These are phyloP conservation scores for Hygrophorus russula DNA, from an alignment of 768 basidiomycete species.

Conservation along the genomic window DNA sequence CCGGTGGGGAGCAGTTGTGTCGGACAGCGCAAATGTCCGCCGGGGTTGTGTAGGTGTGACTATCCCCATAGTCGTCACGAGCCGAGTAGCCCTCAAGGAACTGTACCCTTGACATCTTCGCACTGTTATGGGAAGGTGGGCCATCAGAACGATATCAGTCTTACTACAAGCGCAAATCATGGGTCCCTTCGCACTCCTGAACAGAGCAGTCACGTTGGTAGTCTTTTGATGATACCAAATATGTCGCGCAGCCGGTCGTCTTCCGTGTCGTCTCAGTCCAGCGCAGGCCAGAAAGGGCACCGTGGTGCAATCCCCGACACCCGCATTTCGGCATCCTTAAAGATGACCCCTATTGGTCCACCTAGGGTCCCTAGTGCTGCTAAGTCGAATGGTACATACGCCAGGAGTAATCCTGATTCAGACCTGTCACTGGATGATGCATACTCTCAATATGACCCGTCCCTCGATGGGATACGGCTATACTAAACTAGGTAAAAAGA, in stretches of 20 bases:
- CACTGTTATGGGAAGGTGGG: too few species aligned
- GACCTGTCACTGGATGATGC: constrained; percentile 4
- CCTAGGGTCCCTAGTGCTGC: too few species aligned
- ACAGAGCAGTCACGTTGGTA: neutral
- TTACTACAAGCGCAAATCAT: neutral
- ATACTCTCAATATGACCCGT: constrained; percentile 4
- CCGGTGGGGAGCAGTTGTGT: neutral
- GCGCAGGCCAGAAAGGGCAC: neutral
- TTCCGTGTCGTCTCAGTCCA: constrained; percentile 3
- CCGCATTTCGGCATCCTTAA: too few species aligned
- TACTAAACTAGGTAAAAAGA: neutral
- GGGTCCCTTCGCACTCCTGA: neutral
- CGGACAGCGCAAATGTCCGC: constrained; percentile 3
- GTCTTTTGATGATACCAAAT: neutral
- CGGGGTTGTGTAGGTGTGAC: constrained; percentile 6
- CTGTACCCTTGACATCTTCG: too few species aligned
- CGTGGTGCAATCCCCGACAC: too few species aligned
- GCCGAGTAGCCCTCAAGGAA: too few species aligned
- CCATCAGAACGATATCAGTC: neutral
- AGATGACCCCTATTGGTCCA: too few species aligned
- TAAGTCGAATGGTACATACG: constrained; percentile 2
- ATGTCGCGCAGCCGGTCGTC: constrained; percentile 4
- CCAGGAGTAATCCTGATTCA: constrained; percentile 9
- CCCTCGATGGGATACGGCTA: constrained; percentile 4
- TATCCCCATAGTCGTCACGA: neutral